Base-by-base conservation (phyloP, 768 basidiomycete species). In the Termitomyces sp. region DNA sequence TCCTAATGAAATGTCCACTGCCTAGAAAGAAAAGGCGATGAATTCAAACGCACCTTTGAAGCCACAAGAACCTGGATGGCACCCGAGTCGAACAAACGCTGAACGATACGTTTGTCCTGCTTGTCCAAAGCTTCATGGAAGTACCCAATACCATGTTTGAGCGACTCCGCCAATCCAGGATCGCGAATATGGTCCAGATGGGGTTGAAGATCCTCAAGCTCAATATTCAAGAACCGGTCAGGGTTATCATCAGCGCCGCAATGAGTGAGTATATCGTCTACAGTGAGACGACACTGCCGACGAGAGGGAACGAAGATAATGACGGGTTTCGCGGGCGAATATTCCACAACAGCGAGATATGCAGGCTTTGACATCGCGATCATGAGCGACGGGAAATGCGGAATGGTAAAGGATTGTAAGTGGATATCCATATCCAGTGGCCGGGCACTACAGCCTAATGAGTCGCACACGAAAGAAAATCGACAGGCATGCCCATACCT, bases 321-420 rank as follows among this genome's bases (percentile, higher is more conserved):
- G 60, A 94, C 91, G 0, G 95, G 95, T 63, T 90, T 91, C 4
- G 82, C 78, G 0, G 85, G 80, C 0, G 97, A 87, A 61, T 94
- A 86, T 66, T 99, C 96, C 44, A 86, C 75, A 58, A 98, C 89
- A 31, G 95, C 87, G 7, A 98, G 82, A 68, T 98, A 98, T 0
- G 96, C 91, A 0, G 97, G 97, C 68, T 98, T 98, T 9, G 95
- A 94, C 97, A 99, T 98, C 45, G 94, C 83, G 58, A 98, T 93
- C 96, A 99, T 98, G 42, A 99, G 77, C 0, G 94, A 97, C 0
- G 97, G 94, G 84, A 96, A 97, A 67, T 98, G 97, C n/a, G 94
- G 92, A 46, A 94, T 91, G 28, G 83, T 83, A 77, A 97, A 99
- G 42, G 91, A 94, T 66, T 99, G 97, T 8, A 99, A 75, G 66